Percentiles rank a stretch among this genome's conserved stretches.
Evolutionary conservation across 2,329 filamentous ascomycete species (phyloP).

Genomic region (Teratosphaeria epicoccoides): DNA sequence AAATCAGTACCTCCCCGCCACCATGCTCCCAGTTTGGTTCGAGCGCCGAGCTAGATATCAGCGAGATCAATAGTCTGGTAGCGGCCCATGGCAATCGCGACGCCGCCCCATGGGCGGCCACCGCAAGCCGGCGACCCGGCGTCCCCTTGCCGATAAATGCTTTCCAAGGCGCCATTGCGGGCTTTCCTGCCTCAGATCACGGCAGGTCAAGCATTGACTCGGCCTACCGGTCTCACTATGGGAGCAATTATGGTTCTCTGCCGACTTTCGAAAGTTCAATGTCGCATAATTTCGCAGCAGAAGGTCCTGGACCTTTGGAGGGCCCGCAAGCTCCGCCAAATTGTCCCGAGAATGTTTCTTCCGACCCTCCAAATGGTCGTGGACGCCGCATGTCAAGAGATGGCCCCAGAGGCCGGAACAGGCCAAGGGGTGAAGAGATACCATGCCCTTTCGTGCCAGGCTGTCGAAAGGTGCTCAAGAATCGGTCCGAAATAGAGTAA

Average conservation of each 20-base stretch:
- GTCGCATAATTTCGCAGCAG: background rate
- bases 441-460: background rate
- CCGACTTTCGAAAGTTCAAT: background rate
- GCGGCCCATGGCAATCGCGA: background rate
- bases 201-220: background rate
- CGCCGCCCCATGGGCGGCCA: background rate
- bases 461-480: conserved; percentile 2
- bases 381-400: background rate
- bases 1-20: background rate
- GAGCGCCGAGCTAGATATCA: background rate
- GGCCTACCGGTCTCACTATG: background rate
- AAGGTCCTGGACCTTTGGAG: background rate
- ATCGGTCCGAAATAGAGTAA: conserved; percentile 2
- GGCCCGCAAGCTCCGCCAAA: background rate
- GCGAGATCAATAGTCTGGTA: background rate
- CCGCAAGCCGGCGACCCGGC: background rate
- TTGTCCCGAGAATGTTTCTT: background rate
- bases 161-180: background rate
- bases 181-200: background rate
- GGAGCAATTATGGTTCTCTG: background rate
- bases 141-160: background rate
- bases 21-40: background rate
- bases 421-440: background rate
- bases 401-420: background rate
- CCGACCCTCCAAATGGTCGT: background rate